Base-by-base conservation (phyloP, 441 rosid genomes). In the Gossypium trilobum region DNA sequence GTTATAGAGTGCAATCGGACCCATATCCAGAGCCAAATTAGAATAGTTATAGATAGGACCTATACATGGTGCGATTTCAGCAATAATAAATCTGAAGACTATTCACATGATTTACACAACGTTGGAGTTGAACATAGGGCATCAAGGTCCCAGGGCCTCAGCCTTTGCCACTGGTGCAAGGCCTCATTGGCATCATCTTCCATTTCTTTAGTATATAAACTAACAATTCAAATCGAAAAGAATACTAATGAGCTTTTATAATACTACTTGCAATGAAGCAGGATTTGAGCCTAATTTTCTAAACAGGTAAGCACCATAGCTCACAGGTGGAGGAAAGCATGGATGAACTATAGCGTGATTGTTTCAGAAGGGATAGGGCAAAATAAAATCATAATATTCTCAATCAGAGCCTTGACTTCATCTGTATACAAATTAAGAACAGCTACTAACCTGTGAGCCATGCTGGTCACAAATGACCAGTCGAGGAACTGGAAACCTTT, bases 401-500 rank as follows among this genome's bases (percentile, higher is more conserved):
- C 29, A 63, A 19, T 39, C 16, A 63, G 9, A 33, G 14, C 13
- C 52, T 39, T 7, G 16, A 66, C 22, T 57, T 23, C 36, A 57
- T 23, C 62, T 23, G 63, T 56, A 48, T 67, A 48, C 25, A 67
- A 48, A 48, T 13, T 25, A 50, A 50, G 16, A 68, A 69, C 27
- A 63, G 56, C 1, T 54, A 74, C 83, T 51, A 60, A 91, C 97
- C 98, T 91, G 98, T 44, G 98, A 94, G 70, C 97, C 95, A 77
- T 91, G 85, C 81, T 94, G 98, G 82, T 94, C 95, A 59, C 97
- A 94, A 66, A 88, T 78, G 65, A 91, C 98, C 29, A 90, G 79
- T 66, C 98, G 93, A 52, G 98, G 96, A 31, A 83, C 86, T 7
- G 98, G 98, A 79, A 94, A 94, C 81, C 98, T 87, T 76, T 90